Evolutionary conservation across 805 yeast species (phyloP).

Genomic region (Candida endomychidarum): DNA sequence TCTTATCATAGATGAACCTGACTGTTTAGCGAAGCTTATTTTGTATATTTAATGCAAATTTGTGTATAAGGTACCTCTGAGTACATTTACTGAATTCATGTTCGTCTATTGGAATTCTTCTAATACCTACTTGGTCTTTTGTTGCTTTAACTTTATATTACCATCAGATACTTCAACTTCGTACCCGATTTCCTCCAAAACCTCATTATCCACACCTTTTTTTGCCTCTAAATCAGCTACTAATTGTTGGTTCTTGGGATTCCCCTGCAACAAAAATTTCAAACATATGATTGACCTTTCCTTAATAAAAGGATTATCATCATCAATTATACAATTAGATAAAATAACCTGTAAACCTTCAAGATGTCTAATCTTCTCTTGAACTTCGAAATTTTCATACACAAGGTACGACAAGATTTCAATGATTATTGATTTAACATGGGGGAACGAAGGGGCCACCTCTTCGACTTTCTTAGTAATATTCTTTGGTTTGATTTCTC

Average conservation of each 20-base stretch:
- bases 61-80: not conserved
- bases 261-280: constrained; percentile 62
- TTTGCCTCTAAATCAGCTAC: constrained; percentile 78
- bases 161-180: constrained; percentile 76
- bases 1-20: no score
- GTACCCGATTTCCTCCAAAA: constrained; percentile 69
- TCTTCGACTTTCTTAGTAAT: constrained; percentile 27
- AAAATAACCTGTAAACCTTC: constrained; percentile 73
- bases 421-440: constrained; percentile 62
- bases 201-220: constrained; percentile 55
- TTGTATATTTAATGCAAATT: no score
- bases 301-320: constrained; percentile 82
- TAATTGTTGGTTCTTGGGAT: constrained; percentile 69
- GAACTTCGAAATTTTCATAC: constrained; percentile 52
- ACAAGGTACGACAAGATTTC: constrained; percentile 64
- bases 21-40: no score
- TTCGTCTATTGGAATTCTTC: constrained; percentile 11
- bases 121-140: not conserved
- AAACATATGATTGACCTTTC: constrained; percentile 83
- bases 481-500: constrained; percentile 32
- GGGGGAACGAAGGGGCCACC: constrained; percentile 37
- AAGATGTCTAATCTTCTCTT: constrained; percentile 61
- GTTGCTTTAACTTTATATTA: constrained; percentile 51
- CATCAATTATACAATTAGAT: constrained; percentile 82
- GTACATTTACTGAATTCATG: not conserved